Conservation (phyloP, 768 basidiomycete species). For the Boletus barrowsii region DNA sequence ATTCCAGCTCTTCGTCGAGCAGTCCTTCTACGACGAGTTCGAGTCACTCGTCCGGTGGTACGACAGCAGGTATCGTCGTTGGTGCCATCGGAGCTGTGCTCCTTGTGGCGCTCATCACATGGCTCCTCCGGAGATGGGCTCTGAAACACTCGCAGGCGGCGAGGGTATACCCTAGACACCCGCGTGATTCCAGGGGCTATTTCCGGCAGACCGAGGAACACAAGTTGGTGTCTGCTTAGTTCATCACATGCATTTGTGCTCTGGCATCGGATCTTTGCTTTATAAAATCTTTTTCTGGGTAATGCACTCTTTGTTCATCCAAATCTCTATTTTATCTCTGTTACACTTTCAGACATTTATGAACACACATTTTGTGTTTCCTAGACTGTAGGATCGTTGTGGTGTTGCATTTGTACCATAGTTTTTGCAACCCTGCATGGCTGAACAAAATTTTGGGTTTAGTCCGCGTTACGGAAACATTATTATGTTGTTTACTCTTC, state of each 20-base stretch:
- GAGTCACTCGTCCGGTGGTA: slow-evolving; percentile 27
- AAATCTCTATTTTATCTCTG: background rate
- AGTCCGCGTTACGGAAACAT: no score
- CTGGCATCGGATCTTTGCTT: no score
- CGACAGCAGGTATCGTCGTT: slow-evolving; percentile 45
- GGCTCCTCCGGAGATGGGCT: slow-evolving; percentile 50
- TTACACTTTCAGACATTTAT: no score
- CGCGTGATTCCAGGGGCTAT: slow-evolving; percentile 22
- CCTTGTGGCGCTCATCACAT: slow-evolving; percentile 38
- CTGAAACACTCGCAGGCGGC: slow-evolving; percentile 30
- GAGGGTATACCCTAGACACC: slow-evolving; percentile 20
- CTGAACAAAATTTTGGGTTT: no score
- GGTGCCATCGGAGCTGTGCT: slow-evolving; percentile 49
- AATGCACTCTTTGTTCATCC: background rate
- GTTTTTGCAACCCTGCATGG: no score
- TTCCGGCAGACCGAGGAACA: slow-evolving; percentile 3
- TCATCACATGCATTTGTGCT: background rate
- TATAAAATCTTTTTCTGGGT: no score
- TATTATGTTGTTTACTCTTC: no score
- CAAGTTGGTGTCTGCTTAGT: background rate
- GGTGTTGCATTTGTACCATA: no score
- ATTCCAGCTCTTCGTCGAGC: slow-evolving; percentile 21
- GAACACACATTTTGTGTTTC: no score
- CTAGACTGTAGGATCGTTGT: no score
- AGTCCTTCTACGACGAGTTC: slow-evolving; percentile 17